Evolutionary conservation across 768 basidiomycete species (phyloP).

Genomic region (Tulasnella sp.): DNA sequence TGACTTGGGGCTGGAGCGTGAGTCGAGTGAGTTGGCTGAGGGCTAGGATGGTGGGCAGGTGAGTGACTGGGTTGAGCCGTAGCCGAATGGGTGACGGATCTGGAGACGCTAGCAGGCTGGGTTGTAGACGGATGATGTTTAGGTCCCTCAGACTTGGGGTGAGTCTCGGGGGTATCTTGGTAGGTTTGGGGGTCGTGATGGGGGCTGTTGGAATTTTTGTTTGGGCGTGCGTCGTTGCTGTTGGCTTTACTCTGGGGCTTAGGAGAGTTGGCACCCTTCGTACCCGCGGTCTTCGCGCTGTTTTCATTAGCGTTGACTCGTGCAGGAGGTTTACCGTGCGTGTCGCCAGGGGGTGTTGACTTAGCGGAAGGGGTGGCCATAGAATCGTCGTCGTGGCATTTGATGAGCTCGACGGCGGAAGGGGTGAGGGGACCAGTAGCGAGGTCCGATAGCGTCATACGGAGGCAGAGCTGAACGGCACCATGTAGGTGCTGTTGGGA

Average conservation of each 20-base stretch:
- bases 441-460: constrained; percentile 17
- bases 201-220: neutral
- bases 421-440: constrained; percentile 19
- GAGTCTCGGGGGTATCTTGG: neutral
- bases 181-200: neutral
- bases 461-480: constrained; percentile 18
- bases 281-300: neutral
- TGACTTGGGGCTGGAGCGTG: neutral
- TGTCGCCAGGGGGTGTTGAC: neutral
- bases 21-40: neutral
- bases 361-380: neutral
- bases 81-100: neutral
- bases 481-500: neutral
- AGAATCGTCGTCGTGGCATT: constrained; percentile 17
- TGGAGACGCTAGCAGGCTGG: neutral
- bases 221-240: neutral
- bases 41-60: neutral
- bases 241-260: neutral
- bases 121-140: neutral
- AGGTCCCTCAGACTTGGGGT: neutral
- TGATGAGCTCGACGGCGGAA: neutral
- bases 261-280: neutral
- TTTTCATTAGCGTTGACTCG: neutral
- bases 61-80: neutral
- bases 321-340: neutral